Percentiles rank a stretch among this genome's conserved stretches.
These are phyloP conservation scores for Solanum dulcamara DNA, from an alignment of 257 asterid genomes.

Conservation along the genomic window DNA sequence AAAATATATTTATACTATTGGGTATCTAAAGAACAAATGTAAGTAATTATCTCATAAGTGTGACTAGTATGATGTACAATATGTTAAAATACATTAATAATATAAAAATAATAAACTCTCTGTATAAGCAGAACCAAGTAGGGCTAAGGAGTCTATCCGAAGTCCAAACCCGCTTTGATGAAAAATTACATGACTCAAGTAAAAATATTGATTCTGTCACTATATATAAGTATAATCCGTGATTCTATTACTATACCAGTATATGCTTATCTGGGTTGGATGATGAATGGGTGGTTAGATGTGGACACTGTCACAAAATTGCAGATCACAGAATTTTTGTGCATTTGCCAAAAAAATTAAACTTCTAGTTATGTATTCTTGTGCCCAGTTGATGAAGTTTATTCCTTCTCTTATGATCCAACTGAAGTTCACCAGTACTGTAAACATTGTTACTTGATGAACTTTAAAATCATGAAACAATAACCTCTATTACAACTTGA, in stretches of 20 bases:
- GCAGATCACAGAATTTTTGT: background rate
- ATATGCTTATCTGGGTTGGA: background rate
- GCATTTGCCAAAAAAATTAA: background rate
- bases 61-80: background rate
- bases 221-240: background rate
- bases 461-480: background rate
- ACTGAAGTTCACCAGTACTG: background rate
- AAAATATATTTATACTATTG: background rate
- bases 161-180: background rate
- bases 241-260: background rate
- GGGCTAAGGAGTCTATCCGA: background rate
- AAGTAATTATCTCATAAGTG: background rate
- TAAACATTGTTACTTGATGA: background rate
- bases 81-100: background rate
- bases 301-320: background rate
- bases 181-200: background rate
- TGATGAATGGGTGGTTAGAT: background rate
- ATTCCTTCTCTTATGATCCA: background rate
- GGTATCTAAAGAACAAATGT: background rate
- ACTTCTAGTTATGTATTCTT: background rate
- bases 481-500: background rate
- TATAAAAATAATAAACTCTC: background rate
- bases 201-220: fast-evolving
- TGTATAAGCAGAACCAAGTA: background rate
- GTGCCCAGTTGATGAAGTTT: background rate